These are phyloP conservation scores for Rhododendron molle DNA, from an alignment of 148 eudicot species.

Conservation along the genomic window DNA sequence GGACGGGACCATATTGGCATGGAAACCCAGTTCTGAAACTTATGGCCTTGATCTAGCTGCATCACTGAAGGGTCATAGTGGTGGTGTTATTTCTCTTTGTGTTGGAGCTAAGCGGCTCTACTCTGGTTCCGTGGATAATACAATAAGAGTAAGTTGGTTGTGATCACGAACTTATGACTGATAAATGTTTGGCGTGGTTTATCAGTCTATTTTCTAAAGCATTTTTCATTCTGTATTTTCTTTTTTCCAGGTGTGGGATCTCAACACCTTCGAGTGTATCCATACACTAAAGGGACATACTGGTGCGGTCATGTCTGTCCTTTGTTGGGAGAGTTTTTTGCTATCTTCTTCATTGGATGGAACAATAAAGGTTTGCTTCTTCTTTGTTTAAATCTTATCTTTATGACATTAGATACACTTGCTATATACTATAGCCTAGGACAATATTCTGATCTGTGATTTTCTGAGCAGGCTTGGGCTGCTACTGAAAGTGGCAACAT, in stretches of 20 bases:
- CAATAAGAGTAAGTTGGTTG: slow-evolving; percentile 32
- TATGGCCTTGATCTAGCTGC: slow-evolving; percentile 25
- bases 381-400: neutral
- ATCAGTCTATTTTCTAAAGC: neutral
- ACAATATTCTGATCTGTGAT: neutral
- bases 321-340: slow-evolving; percentile 49
- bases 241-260: slow-evolving; percentile 47
- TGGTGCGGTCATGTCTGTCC: slow-evolving; percentile 33
- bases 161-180: neutral
- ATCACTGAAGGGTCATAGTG: slow-evolving; percentile 42
- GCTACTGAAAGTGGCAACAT: slow-evolving; percentile 36
- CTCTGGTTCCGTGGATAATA: slow-evolving; percentile 56
- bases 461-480: slow-evolving; percentile 43
- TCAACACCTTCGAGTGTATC: slow-evolving; percentile 32
- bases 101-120: slow-evolving; percentile 45
- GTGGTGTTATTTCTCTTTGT: slow-evolving; percentile 40
- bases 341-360: slow-evolving; percentile 56
- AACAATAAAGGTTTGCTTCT: slow-evolving; percentile 35
- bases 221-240: neutral
- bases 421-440: neutral
- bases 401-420: neutral
- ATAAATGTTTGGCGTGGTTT: neutral
- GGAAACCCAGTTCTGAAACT: slow-evolving; percentile 35
- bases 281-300: slow-evolving; percentile 49
- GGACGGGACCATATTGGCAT: slow-evolving; percentile 56